A percentile compares a stretch with the other conserved stretches of the same genome.
Evolutionary conservation across 2,329 filamentous ascomycete species (phyloP).

Genomic region (Nemania sp.): DNA sequence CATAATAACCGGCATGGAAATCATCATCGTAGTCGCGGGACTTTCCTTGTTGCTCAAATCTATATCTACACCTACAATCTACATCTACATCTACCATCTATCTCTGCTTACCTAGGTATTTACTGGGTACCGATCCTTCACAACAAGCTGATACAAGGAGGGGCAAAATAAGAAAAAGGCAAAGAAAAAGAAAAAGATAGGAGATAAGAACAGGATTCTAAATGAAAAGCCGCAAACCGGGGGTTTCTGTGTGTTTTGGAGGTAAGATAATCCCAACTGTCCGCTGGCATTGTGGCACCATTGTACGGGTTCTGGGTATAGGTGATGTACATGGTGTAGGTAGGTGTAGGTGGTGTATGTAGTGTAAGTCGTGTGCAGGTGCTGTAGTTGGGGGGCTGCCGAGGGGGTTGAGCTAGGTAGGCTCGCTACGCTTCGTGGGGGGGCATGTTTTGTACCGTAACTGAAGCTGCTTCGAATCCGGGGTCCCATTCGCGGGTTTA

Average conservation of each 20-base stretch:
- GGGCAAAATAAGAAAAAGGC: background rate
- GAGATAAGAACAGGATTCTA: conserved; percentile 25
- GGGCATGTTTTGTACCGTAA: conserved; percentile 6
- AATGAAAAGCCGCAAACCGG: background rate
- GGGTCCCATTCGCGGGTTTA: background rate
- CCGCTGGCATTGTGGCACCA: conserved; percentile 12
- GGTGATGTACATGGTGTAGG: background rate
- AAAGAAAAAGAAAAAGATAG: background rate
- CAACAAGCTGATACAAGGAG: background rate
- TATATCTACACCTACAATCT: background rate
- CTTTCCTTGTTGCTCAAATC: background rate
- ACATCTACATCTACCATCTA: background rate
- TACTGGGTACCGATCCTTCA: background rate
- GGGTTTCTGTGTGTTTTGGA: background rate
- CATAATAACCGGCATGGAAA: conserved; percentile 32
- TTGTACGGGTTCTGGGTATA: background rate
- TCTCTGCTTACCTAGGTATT: background rate
- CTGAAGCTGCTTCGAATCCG: conserved; percentile 4
- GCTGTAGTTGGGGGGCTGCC: conserved; percentile 1
- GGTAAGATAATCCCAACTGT: conserved; percentile 3
- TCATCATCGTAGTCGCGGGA: conserved; percentile 11
- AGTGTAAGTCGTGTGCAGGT: background rate
- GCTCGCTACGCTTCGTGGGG: conserved; percentile 1
- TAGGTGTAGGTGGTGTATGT: no score
- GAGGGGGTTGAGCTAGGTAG: background rate